Evolutionary conservation across 2,329 filamentous ascomycete genomes (phyloP), one percentile per base, ranked within the genome.

Genomic region (Akanthomyces dipterigenus): DNA sequence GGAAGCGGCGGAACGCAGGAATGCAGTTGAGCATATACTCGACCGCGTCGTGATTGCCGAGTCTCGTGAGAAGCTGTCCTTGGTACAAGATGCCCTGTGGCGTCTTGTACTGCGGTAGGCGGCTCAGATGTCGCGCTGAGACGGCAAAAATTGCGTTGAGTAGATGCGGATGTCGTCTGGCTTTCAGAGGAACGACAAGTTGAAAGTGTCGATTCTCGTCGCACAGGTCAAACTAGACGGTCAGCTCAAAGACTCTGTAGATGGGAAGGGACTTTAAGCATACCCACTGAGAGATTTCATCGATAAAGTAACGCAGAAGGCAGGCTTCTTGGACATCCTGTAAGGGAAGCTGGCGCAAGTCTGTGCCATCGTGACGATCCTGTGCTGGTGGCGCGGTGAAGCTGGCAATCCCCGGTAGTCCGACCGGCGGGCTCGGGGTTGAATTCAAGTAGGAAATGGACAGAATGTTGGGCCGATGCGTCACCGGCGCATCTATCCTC

Each of bases 141-240:
- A 77, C 70, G 1, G 75, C 75, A 55, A 76, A 76, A n/a, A 76
- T 72, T 36, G 75, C 72, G 51, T 76, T 70, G n/a, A 76, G 70
- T 0, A 77, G 65, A 6, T 74, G 74, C 8, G 75, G 67, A 20
- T 77, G 73, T 2, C 70, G 66, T 12, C 71, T 68, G 3, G 75
- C 75, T 12, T 70, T 66, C 20, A 71, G 55, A 0, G 73, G 73
- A 1, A 77, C 75, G 1, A 74, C 69, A 8, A 77, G 65, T 40
- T 77, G 74, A 40, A 77, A 77, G 46, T 77, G 75, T 5, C 75
- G 65, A 40, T 72, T 67, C 18, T 75, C 72, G n/a, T 77, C 75
- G 20, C 74, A 76, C 1, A 77, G 67, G 34, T 77, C 75, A 60
- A 77, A 73, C 75, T 76, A 42, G 4, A 11, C 12, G n/a, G n/a